Evolutionary conservation across 208 protist species (phyloP), one percentile per base, ranked within the genome.

Genomic region (Angomonas ambiguus): DNA sequence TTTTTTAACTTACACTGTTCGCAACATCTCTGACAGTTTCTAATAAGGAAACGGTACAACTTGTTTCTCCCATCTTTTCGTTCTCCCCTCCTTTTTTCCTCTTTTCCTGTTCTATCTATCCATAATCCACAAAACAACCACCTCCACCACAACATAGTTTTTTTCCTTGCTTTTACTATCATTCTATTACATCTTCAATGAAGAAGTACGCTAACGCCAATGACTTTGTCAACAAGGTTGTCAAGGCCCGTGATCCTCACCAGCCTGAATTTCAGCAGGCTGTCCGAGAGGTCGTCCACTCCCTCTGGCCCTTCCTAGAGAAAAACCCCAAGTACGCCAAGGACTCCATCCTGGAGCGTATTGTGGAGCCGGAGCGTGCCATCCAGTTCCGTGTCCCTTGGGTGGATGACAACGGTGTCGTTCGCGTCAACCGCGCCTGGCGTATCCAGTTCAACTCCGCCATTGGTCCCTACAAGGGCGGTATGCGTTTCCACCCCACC

Each of bases 391-490:
- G 94, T 45, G 96, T 98, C 24, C 71, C 92, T n/a, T 98, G 95
- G 95, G 58, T 87, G 20, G 90, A 97, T 64, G 94, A 97, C 64
- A 80, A 86, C 16, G 91, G 92, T 27, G 57, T 73, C n/a, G 74
- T 81, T 1, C 74, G 92, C 11, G 85, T 97, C 24, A 97, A 98
- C 79, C 77, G 91, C 22, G 96, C 92, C 27, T 98, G 76, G 74
- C 88, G 96, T 67, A 91, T 97, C 24, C 91, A 98, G 75, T 98
- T 96, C 71, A 98, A 96, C 87, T 85, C 74, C 13, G 72, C 92
- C 45, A 83, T 97, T 59, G 96, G 96, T 20, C 96, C 96, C 31
- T 98, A 97, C 85, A 98, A 98, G 75, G 96, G 96, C 57, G 96
- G 86, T 72, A 89, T 88, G 72, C 72, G 83, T 35, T 90, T 93